Base-by-base conservation (phyloP, 225 moss, liverwort and hornwort species). In the Marchantia polymorpha region DNA sequence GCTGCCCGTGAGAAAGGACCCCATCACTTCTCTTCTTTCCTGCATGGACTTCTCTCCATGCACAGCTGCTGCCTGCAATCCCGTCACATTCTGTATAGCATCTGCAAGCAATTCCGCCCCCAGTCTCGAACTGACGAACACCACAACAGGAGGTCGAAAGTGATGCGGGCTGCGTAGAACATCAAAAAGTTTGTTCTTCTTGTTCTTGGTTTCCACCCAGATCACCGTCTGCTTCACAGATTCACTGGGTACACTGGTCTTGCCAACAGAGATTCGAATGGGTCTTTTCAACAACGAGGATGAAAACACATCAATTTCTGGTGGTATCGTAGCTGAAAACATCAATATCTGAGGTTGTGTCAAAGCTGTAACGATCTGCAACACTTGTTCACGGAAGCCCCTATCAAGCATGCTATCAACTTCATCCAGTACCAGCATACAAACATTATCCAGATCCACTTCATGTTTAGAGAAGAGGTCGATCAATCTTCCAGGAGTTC, bases 1-100 rank as follows among this genome's bases (percentile, higher is more conserved):
- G 72, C 79, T 85, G 20, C 96, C 96, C 64, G 81, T 89, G 51
- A 97, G 88, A 52, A 97, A 97, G 22, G 74, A 73, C 74, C 89
- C 90, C 79, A 97, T 84, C 27, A 87, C 86, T 73, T 93, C 88
- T 80, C 94, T 87, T 73, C 96, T 88, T 59, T 94, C 92, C 86
- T 91, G 90, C 92, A 93, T 93, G 52, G 94, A 83, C 86, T 94
- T 97, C 73, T 97, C 94, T 61, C 96, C 96, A 79, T 97, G 96
- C 50, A 97, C 77, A 39, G 96, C 87, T 31, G 87, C 80, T 39
- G 96, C 90, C 55, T 86, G 78, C 22, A 94, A 78, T 73, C 96
- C 93, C 20, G 93, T 97, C 29, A 88, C 84, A 47, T 72, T 82
- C 46, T 84, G 86, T 77, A 97, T 92, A 64, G 93, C 86, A 64